phyloP scores from a whole-genome alignment of 2,329 filamentous ascomycete species.

The Colletotrichum lentis region DNA sequence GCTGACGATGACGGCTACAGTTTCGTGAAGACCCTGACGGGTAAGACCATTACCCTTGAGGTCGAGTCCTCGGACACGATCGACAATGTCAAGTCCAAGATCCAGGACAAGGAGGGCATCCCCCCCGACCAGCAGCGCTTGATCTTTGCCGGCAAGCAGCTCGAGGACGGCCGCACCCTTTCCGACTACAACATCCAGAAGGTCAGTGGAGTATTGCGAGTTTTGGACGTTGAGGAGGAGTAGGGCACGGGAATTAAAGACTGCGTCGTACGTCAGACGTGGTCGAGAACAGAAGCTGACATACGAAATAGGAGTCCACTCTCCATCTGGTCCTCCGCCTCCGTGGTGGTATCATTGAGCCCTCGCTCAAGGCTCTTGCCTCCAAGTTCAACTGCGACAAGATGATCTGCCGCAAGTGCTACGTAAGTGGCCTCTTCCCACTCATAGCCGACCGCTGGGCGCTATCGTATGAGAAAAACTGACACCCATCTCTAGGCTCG shows the following conservation, averaged over 20 bases:
- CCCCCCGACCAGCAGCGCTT: slow-evolving; percentile 97
- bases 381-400: slow-evolving; percentile 99
- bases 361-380: slow-evolving; percentile 96
- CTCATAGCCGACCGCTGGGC: neutral
- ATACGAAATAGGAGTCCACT: slow-evolving; percentile 81
- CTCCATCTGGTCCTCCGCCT: slow-evolving; percentile 98
- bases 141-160: slow-evolving; percentile 99
- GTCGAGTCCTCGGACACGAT: slow-evolving; percentile 99
- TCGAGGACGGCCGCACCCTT: slow-evolving; percentile 96
- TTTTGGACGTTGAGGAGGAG: neutral
- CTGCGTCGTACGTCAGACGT: neutral
- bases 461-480: neutral
- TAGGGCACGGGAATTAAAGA: slow-evolving; percentile 1
- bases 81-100: slow-evolving; percentile 99
- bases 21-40: slow-evolving; percentile 99
- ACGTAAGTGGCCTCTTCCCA: slow-evolving; percentile 68
- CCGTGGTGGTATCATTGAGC: slow-evolving; percentile 99
- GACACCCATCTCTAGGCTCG: slow-evolving; percentile 64
- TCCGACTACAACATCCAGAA: slow-evolving; percentile 99
- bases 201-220: slow-evolving; percentile 61
- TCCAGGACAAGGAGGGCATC: slow-evolving; percentile 99
- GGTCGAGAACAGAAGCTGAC: slow-evolving; percentile 23
- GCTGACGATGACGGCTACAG: slow-evolving; percentile 57
- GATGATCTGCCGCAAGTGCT: slow-evolving; percentile 99
- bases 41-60: slow-evolving; percentile 99